These are phyloP conservation scores for Scheffersomyces illinoinensis DNA, from an alignment of 1,139 yeast species.

Conservation along the genomic window DNA sequence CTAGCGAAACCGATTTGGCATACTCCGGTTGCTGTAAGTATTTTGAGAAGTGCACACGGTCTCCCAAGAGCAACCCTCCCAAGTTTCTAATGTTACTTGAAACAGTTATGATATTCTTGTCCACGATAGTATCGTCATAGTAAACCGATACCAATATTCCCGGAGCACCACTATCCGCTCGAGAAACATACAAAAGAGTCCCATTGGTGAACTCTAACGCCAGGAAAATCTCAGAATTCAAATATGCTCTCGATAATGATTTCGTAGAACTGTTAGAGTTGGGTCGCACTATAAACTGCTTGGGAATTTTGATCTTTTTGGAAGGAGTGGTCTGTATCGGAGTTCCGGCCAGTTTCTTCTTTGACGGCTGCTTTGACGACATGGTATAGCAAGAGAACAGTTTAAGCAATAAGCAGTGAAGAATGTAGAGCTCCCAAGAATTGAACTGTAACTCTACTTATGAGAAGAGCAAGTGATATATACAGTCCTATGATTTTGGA, in stretches of 20 bases:
- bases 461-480: background rate
- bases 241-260: conserved; percentile 40
- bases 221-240: conserved; percentile 54
- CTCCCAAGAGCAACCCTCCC: conserved; percentile 70
- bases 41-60: conserved; percentile 56
- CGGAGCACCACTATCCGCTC: conserved; percentile 44
- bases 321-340: conserved; percentile 14
- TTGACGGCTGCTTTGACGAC: conserved; percentile 29
- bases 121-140: conserved; percentile 35
- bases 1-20: conserved; percentile 32
- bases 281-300: conserved; percentile 62
- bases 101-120: conserved; percentile 55
- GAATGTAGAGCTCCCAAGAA: background rate
- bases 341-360: conserved; percentile 26
- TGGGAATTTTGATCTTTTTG: conserved; percentile 49
- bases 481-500: too few relatives aligned
- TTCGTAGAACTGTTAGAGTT: conserved; percentile 27
- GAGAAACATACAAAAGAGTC: conserved; percentile 51
- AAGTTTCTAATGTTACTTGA: conserved; percentile 51
- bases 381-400: conserved; percentile 8
- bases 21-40: conserved; percentile 50
- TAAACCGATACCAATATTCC: conserved; percentile 50
- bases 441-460: too few relatives aligned
- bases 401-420: background rate
- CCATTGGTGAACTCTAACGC: conserved; percentile 57